Conservation (phyloP, 495 filamentous ascomycete genomes). For the Hypoxylon fuscum region DNA sequence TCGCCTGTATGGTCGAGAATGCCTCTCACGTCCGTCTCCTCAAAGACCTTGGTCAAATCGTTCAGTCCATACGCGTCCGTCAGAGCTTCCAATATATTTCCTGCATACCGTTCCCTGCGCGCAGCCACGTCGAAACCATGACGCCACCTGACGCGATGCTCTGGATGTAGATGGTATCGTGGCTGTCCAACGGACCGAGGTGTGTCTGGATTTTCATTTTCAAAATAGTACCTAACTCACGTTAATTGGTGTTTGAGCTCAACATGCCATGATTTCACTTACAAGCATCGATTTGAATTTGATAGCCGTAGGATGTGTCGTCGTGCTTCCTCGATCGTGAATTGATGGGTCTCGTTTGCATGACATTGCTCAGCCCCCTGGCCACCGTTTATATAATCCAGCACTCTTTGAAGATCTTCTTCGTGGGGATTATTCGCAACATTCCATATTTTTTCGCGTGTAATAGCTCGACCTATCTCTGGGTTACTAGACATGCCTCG, state of each 20-base stretch:
- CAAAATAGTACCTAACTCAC: constrained; percentile 10
- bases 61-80: no score
- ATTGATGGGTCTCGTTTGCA: constrained; percentile 42
- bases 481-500: constrained; percentile 9
- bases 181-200: constrained; percentile 31
- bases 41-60: no score
- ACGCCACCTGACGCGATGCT: constrained; percentile 42
- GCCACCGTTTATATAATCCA: constrained; percentile 41
- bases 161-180: constrained; percentile 35
- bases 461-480: constrained; percentile 11
- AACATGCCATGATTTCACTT: constrained; percentile 16
- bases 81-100: no score
- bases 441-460: no score
- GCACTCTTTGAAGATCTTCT: constrained; percentile 8
- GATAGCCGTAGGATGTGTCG: constrained; percentile 1
- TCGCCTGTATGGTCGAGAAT: no score
- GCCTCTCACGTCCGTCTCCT: no score
- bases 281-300: constrained; percentile 27
- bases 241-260: constrained; percentile 14
- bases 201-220: not conserved
- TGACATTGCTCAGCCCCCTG: constrained; percentile 12
- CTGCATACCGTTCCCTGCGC: no score
- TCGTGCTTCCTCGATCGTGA: constrained; percentile 24
- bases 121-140: no score
- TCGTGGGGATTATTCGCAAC: no score